A percentile compares a stretch with the other conserved stretches of the same genome.
Evolutionary conservation across 306 rosid genomes (phyloP).

Genomic region (Carpinus fangiana): DNA sequence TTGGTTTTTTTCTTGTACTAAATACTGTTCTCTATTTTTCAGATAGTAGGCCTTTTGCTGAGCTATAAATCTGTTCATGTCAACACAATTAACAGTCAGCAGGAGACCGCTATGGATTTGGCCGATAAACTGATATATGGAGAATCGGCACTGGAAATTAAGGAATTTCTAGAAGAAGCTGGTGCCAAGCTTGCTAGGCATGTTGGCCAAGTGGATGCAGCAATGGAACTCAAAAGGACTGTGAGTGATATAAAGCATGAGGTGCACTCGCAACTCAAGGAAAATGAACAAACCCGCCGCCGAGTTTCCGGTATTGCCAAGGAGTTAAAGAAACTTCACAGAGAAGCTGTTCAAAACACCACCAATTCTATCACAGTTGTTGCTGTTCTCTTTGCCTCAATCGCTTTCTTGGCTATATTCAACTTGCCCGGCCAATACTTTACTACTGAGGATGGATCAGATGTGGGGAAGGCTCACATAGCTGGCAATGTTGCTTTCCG

Average conservation of each 20-base stretch:
- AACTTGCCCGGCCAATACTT: slow-evolving; percentile 90
- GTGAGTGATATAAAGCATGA: slow-evolving; percentile 96
- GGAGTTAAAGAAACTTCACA: slow-evolving; percentile 86
- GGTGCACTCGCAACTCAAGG: slow-evolving; percentile 79
- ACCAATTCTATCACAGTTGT: slow-evolving; percentile 80
- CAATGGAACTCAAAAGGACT: slow-evolving; percentile 90
- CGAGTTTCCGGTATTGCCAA: slow-evolving; percentile 94
- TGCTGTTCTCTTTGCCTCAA: slow-evolving; percentile 92
- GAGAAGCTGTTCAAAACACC: slow-evolving; percentile 94
- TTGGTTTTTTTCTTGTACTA: slow-evolving; percentile 8
- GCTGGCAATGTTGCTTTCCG: slow-evolving; percentile 60
- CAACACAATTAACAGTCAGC: slow-evolving; percentile 74
- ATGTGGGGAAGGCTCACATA: slow-evolving; percentile 63
- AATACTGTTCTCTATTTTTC: slow-evolving; percentile 33
- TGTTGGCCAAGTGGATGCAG: slow-evolving; percentile 81
- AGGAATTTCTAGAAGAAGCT: slow-evolving; percentile 63
- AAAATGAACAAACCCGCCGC: slow-evolving; percentile 75
- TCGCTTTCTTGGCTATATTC: slow-evolving; percentile 93
- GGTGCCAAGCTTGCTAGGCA: slow-evolving; percentile 89
- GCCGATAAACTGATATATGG: slow-evolving; percentile 84
- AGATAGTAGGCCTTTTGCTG: slow-evolving; percentile 71
- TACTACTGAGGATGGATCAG: background rate
- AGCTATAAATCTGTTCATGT: slow-evolving; percentile 59
- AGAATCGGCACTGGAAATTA: slow-evolving; percentile 64
- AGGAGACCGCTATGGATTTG: slow-evolving; percentile 89